These are phyloP conservation scores for Salicornia ramosissima DNA, from an alignment of 148 eudicot genomes.

Conservation along the genomic window DNA sequence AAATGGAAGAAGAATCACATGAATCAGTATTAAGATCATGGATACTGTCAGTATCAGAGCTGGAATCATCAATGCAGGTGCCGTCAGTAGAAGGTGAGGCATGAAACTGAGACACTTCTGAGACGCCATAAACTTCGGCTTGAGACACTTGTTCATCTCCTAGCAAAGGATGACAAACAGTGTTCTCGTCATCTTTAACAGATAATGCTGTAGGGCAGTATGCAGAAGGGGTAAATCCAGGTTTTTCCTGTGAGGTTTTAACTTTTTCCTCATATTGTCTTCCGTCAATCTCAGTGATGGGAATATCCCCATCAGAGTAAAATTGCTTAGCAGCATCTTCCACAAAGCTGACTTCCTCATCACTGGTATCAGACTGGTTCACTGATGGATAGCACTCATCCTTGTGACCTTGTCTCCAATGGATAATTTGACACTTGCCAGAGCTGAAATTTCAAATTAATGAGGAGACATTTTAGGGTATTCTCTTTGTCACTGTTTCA, in stretches of 20 bases:
- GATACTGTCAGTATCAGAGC: constrained; percentile 30
- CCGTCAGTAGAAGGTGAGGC: constrained; percentile 15
- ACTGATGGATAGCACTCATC: constrained; percentile 55
- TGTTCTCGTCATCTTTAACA: constrained; percentile 26
- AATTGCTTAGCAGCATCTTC: constrained; percentile 29
- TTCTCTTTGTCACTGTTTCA: no score
- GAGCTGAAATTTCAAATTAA: constrained; percentile 46
- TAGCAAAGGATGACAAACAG: constrained; percentile 19
- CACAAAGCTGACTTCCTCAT: constrained; percentile 24
- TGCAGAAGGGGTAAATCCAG: constrained; percentile 17
- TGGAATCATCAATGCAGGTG: constrained; percentile 22
- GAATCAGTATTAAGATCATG: constrained; percentile 32
- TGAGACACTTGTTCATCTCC: constrained; percentile 18
- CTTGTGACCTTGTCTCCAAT: constrained; percentile 94
- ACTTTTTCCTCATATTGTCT: constrained; percentile 26
- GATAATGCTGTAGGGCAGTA: constrained; percentile 7
- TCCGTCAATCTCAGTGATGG: constrained; percentile 24
- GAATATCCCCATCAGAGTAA: constrained; percentile 17
- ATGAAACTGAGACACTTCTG: constrained; percentile 20
- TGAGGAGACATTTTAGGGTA: background rate
- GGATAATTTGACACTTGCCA: constrained; percentile 83
- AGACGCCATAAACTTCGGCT: constrained; percentile 5
- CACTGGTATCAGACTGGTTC: constrained; percentile 24
- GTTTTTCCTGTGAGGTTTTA: constrained; percentile 19
- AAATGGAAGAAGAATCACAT: constrained; percentile 14